Evolutionary conservation across 2,329 filamentous ascomycete species (phyloP).

Genomic region (Colletotrichum salicis): DNA sequence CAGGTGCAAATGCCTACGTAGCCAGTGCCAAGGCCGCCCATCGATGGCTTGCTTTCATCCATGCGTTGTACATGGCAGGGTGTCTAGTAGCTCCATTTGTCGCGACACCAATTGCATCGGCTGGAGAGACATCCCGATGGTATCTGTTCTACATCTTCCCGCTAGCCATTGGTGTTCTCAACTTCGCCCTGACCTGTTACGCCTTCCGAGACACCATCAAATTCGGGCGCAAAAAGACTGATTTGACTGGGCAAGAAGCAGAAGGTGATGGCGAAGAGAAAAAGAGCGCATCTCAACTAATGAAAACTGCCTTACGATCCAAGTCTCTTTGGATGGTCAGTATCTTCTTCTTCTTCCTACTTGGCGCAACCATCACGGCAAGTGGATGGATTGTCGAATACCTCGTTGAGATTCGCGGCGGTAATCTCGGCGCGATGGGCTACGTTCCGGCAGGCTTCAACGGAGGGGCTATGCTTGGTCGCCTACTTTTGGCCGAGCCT

Average conservation of each 20-base stretch:
- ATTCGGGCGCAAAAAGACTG: slow-evolving; percentile 37
- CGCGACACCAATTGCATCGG: slow-evolving; percentile 60
- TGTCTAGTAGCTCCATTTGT: slow-evolving; percentile 67
- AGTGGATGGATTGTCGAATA: slow-evolving; percentile 74
- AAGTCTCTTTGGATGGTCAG: slow-evolving; percentile 68
- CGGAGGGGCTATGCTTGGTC: slow-evolving; percentile 66
- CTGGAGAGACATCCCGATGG: slow-evolving; percentile 55
- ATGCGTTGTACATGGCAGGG: slow-evolving; percentile 70
- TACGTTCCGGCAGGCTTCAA: slow-evolving; percentile 72
- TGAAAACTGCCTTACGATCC: slow-evolving; percentile 55
- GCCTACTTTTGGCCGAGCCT: slow-evolving; percentile 67
- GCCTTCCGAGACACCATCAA: slow-evolving; percentile 62
- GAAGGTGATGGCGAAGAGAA: background rate
- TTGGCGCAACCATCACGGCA: slow-evolving; percentile 66
- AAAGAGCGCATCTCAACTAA: slow-evolving; percentile 52
- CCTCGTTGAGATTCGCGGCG: slow-evolving; percentile 68
- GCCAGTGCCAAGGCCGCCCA: slow-evolving; percentile 61
- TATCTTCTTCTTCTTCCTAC: slow-evolving; percentile 72
- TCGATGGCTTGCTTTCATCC: slow-evolving; percentile 71
- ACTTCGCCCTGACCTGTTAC: slow-evolving; percentile 56
- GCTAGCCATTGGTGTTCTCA: slow-evolving; percentile 61
- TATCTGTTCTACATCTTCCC: slow-evolving; percentile 67
- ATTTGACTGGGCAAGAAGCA: slow-evolving; percentile 36
- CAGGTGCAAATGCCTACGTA: slow-evolving; percentile 71
- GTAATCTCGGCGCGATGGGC: slow-evolving; percentile 66